Percentiles rank a stretch among this genome's conserved stretches.
phyloP scores from a whole-genome alignment of 345 rosid genomes.

The Hibiscus trionum region DNA sequence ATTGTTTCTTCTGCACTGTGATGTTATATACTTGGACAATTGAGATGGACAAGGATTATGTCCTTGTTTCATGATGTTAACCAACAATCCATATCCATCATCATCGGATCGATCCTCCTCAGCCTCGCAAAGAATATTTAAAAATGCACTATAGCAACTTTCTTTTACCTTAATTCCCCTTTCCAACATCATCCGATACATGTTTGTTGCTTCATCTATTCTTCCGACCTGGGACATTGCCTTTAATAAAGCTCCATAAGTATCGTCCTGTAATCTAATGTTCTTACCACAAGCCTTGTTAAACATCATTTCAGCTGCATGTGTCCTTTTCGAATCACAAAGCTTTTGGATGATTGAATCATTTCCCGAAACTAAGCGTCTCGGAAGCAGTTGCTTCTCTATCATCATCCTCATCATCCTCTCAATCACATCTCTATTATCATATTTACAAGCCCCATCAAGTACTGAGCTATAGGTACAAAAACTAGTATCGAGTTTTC shows the following conservation, averaged over 20 bases:
- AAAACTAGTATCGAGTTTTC: constrained; percentile 39
- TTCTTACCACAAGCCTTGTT: constrained; percentile 34
- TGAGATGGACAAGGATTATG: constrained; percentile 29
- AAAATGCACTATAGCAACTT: constrained; percentile 37
- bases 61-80: constrained; percentile 41
- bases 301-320: constrained; percentile 53
- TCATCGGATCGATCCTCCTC: constrained; percentile 26
- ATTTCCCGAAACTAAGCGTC: constrained; percentile 1
- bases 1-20: constrained; percentile 32
- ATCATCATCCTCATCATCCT: constrained; percentile 34
- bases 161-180: constrained; percentile 29
- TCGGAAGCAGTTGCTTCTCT: constrained; percentile 34
- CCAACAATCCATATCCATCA: constrained; percentile 32
- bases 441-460: constrained; percentile 55
- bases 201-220: constrained; percentile 38
- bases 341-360: constrained; percentile 45
- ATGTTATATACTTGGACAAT: constrained; percentile 37
- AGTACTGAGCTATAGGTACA: constrained; percentile 43
- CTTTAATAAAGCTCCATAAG: constrained; percentile 48
- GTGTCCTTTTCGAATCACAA: constrained; percentile 42
- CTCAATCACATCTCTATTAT: constrained; percentile 33
- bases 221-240: constrained; percentile 39
- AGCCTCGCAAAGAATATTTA: constrained; percentile 41
- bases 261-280: constrained; percentile 25
- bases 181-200: constrained; percentile 28